Evolutionary conservation across 768 basidiomycete genomes (phyloP), one percentile per base, ranked within the genome.

Genomic region (Termitomyces heimii): DNA sequence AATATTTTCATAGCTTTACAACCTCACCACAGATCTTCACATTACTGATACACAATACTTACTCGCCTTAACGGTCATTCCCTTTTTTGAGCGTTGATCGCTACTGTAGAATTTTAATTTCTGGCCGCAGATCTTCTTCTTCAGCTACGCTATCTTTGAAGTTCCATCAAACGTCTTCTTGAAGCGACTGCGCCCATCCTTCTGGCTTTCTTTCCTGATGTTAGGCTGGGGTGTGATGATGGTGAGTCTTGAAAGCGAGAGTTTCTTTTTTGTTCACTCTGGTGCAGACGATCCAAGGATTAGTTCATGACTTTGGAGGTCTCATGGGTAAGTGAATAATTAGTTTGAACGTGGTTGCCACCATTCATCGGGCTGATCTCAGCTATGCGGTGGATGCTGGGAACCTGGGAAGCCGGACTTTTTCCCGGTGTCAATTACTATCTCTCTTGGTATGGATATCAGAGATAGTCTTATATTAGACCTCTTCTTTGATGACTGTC

Each of bases 201-300:
- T 92, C 35, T 92, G 89, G 89, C 72, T 92, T 5, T 88, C 87
- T 5, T 58, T 77, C 28, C 74, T 91, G 53, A 91, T 92, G 89
- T 60, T 88, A 2, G 62, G 82, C 18, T 89, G 88, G 87, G 88
- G 88, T 2, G 62, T 89, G 31, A 83, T 84, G 75, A 89, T 89
- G 88, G 87, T 87, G 54, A 51, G 73, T 54, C 31, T 39, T 43
- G 28, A 37, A 2, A 44, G 29, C 28, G 35, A 51, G 35, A 26
- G 40, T 35, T 53, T 22, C 29, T 53, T 29, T 40, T 24, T 29
- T 32, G 68, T 61, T 67, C 58, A 42, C 4, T 47, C 29, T 65
- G 31, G 28, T 57, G 24, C 66, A 91, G 89, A 88, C 86, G 16
- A 72, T 86, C 7, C 88, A 90, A 79, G 86, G 87, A 7, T 66